Percentiles rank a stretch among this genome's conserved stretches.
These are phyloP conservation scores for Adansonia digitata DNA, from an alignment of 345 rosid genomes.

Conservation along the genomic window DNA sequence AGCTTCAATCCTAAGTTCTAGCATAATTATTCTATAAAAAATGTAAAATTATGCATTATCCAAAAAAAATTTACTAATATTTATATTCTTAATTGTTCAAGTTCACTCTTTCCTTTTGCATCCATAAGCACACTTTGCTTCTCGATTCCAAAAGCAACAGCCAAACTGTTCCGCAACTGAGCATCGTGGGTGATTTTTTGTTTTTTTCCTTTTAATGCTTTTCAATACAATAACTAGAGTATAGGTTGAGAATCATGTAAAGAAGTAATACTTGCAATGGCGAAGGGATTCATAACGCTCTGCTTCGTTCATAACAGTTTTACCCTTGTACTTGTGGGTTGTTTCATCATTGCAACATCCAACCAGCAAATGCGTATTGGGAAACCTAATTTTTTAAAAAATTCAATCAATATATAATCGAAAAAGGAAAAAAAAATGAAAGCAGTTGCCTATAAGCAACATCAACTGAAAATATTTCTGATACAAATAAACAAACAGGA, in stretches of 20 bases:
- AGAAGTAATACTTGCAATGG: conserved; percentile 77
- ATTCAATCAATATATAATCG: not conserved
- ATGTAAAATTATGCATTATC: not conserved
- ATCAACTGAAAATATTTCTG: not conserved
- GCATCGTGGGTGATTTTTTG: not conserved
- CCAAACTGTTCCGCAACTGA: not conserved
- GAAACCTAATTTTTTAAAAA: conserved; percentile 44
- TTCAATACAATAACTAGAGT: not conserved
- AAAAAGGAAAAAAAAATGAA: not conserved
- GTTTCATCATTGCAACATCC: conserved; percentile 90
- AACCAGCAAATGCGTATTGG: conserved; percentile 70
- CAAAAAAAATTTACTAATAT: not conserved
- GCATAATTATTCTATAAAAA: not conserved
- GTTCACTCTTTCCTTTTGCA: not conserved
- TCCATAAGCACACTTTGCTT: not conserved
- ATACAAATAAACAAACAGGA: not conserved
- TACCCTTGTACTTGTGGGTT: conserved; percentile 82
- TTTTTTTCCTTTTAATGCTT: not conserved
- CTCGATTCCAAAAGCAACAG: not conserved
- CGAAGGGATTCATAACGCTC: conserved; percentile 95
- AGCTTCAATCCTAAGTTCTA: not conserved
- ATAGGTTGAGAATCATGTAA: not conserved
- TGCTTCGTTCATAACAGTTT: conserved; percentile 77
- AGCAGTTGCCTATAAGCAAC: not conserved
- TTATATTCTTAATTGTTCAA: not conserved